Evolutionary conservation across 352 stramenopile genomes (phyloP).

Genomic region (Phytopythium delawarense): DNA sequence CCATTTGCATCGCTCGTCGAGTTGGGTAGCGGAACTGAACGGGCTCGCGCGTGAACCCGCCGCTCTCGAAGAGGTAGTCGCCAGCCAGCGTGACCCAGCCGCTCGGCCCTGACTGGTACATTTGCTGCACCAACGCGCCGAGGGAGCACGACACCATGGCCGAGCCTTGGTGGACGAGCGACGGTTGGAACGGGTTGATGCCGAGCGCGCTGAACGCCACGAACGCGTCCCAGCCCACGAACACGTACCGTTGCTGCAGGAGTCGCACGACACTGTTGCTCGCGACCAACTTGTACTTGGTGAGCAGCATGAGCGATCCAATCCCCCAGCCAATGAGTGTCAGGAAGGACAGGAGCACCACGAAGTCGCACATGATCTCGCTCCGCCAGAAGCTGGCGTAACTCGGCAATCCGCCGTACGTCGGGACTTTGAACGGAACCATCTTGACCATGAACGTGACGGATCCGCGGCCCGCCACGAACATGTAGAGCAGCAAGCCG

Average conservation of each 20-base stretch:
- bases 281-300: slow-evolving; percentile 17
- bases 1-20: slow-evolving; percentile 24
- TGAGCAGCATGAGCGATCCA: slow-evolving; percentile 16
- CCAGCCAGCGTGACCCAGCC: slow-evolving; percentile 23
- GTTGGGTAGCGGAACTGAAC: slow-evolving; percentile 15
- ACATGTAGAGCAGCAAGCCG: slow-evolving; percentile 18
- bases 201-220: slow-evolving; percentile 26
- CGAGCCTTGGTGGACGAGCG: slow-evolving; percentile 14
- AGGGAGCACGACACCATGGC: slow-evolving; percentile 26
- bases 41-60: slow-evolving; percentile 17
- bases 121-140: slow-evolving; percentile 25
- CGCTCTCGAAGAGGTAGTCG: slow-evolving; percentile 30
- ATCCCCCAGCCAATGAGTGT: neutral
- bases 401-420: slow-evolving; percentile 22
- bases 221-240: slow-evolving; percentile 43
- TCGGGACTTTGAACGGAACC: slow-evolving; percentile 11
- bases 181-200: slow-evolving; percentile 28
- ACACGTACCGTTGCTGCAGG: slow-evolving; percentile 28
- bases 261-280: slow-evolving; percentile 26
- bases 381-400: slow-evolving; percentile 32
- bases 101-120: slow-evolving; percentile 35
- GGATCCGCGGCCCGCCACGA: slow-evolving; percentile 15
- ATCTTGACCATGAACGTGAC: slow-evolving; percentile 29
- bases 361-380: slow-evolving; percentile 41
- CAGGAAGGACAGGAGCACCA: slow-evolving; percentile 18